These are phyloP conservation scores for Dendrocalamus latiflorus DNA, from an alignment of 202 grass and related monocot genomes.

Conservation along the genomic window DNA sequence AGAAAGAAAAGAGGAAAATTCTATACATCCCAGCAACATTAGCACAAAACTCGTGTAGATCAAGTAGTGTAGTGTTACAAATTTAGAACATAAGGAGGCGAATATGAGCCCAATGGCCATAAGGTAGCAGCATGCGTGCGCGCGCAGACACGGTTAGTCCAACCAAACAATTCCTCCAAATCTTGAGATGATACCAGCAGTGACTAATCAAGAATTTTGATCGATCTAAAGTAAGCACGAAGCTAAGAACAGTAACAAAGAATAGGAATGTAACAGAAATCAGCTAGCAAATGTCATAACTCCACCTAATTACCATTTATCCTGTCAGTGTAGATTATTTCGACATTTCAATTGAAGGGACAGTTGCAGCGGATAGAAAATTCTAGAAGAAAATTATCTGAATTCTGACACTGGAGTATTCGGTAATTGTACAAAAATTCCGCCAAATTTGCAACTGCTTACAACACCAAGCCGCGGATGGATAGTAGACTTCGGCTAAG, in stretches of 20 bases:
- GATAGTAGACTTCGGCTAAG: neutral
- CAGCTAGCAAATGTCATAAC: neutral
- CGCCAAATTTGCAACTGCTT: constrained; percentile 10
- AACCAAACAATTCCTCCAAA: neutral
- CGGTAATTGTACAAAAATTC: constrained; percentile 11
- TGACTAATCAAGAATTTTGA: neutral
- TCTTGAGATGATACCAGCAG: neutral
- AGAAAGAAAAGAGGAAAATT: too few species aligned
- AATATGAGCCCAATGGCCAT: neutral
- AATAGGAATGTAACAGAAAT: neutral
- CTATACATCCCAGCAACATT: neutral
- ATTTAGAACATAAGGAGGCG: too few species aligned
- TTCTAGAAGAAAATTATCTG: neutral
- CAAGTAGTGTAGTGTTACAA: neutral
- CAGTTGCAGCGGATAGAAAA: neutral
- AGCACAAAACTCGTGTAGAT: neutral
- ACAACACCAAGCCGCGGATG: constrained; percentile 8
- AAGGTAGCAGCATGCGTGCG: too few species aligned
- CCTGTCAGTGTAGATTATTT: neutral
- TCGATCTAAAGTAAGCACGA: neutral
- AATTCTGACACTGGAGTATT: neutral
- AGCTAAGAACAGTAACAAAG: neutral
- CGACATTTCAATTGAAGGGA: neutral
- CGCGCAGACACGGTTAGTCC: neutral
- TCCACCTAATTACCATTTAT: neutral